Evolutionary conservation across 2,329 filamentous ascomycete species (phyloP), one percentile per base, ranked within the genome.

Genomic region (Neofusicoccum cordaticola): DNA sequence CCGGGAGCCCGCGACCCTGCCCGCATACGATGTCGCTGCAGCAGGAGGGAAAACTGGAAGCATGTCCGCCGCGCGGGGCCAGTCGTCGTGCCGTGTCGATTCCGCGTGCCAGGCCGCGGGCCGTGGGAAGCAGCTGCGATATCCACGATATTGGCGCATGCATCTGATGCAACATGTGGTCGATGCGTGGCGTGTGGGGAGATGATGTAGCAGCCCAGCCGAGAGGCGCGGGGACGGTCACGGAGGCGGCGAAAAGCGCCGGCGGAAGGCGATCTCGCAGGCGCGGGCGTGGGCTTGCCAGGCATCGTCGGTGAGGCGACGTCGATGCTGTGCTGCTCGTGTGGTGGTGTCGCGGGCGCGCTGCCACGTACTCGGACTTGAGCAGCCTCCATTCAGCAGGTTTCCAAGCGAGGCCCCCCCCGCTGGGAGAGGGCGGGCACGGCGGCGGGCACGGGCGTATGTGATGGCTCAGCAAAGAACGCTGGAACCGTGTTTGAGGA

Each of bases 11-110:
- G 51, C 31, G 44, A 58, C 62, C 50, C 51, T 45, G 34, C 34
- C 50, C 44, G 42, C 52, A 58, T 58, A 51, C 52, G 52, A 60
- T 51, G 45, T 52, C 47, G 37, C 45, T 63, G 61, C 61, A 63
- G 22, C 4, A 11, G 5, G 45, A 41, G 34, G 58, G 12, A 17
- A 62, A 62, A 62, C 11, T 62, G 58, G 58, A 35, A 62, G 45
- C 47, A 62, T 42, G 45, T 51, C 58, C 58, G 58, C 47, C 9
- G 45, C 44, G 22, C 34, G 5, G 34, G 41, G 35, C 58, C 58
- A 62, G 22, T 42, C 19, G 45, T 17, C 27, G 19, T 2, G 53
- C 53, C 34, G 12, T 44, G 39, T n/a, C 27, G 56, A 47, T 19
- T 19, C 42, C 56, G 50, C 50, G 50, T 37, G 34, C 50, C 50